Percentiles rank a stretch among this genome's conserved stretches.
These are phyloP conservation scores for Cryptosporidium canis DNA, from an alignment of 169 alveolate genomes.

Conservation along the genomic window DNA sequence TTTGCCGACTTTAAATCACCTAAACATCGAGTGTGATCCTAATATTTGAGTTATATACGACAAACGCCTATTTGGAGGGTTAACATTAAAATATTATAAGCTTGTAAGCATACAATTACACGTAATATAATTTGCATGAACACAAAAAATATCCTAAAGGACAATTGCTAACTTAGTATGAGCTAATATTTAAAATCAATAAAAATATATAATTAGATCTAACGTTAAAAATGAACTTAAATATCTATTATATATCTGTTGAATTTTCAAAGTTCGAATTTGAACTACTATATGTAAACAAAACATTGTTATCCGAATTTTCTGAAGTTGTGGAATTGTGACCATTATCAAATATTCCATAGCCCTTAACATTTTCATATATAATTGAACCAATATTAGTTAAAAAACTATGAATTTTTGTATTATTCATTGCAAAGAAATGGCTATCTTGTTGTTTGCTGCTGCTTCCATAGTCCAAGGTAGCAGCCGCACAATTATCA, in stretches of 20 bases:
- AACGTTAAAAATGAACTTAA: not conserved
- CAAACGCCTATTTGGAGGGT: too few species aligned
- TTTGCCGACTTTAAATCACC: too few species aligned
- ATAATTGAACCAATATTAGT: slow-evolving; percentile 22
- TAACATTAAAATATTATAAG: too few species aligned
- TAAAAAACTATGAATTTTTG: slow-evolving; percentile 11
- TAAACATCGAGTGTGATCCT: too few species aligned
- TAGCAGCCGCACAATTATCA: not conserved
- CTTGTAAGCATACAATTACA: too few species aligned
- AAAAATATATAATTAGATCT: too few species aligned
- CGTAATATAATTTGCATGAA: too few species aligned
- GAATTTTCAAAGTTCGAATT: not conserved
- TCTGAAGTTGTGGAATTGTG: not conserved
- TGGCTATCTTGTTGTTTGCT: not conserved
- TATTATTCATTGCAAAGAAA: not conserved
- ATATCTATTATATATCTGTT: not conserved
- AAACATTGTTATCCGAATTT: not conserved
- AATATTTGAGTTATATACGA: too few species aligned
- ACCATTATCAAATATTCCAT: slow-evolving; percentile 9
- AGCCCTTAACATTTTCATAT: not conserved
- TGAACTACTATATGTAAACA: not conserved
- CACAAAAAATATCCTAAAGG: too few species aligned
- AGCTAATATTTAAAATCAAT: too few species aligned
- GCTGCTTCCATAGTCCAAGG: not conserved
- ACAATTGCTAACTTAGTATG: too few species aligned